Evolutionary conservation across 1,139 yeast genomes (phyloP), one percentile per base, ranked within the genome.

Genomic region (Candida pseudoviswanathii): DNA sequence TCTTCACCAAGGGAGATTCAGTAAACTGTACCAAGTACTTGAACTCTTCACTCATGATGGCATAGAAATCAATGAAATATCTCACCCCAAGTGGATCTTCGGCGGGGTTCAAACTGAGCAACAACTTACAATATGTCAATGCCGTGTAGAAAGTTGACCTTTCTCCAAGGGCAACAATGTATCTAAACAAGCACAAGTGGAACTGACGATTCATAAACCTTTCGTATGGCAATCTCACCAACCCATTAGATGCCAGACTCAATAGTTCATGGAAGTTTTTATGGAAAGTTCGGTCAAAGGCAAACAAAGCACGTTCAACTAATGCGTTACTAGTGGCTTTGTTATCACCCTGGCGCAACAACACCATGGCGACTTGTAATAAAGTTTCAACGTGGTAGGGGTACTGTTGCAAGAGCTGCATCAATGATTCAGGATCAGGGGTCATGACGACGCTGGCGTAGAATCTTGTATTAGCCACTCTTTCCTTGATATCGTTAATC

Each of bases 51-150:
- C 89, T 77, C 69, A 84, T 73, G 7, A 89, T 71, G 4, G 94
- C 86, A 62, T 88, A 90, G 60, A 80, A 86, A 63, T 90, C 97
- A 57, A 90, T 84, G 65, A 89, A 87, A 59, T 86, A 85, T 54
- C 96, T 77, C 4, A 86, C 91, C 9, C 96, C 96, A 51, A 86
- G 70, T 0, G 96, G 96, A 70, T 90, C 97, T 45, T 86, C 89
- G 1, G 84, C 79, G 1, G 96, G 96, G 36, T 83, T 79, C 42
- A 90, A 68, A 1, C 90, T 80, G 55, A 86, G 70, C 46, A 91
- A 70, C 5, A 86, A 71, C 61, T 88, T 90, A 58, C 88, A 81
- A 70, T 85, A 90, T 40, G 83, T 79, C 48, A 88, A 77, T 1
- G 96, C 96, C 0, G 97, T 89, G 50, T 70, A 78, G 62, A 81